phyloP scores from a whole-genome alignment of 495 filamentous ascomycete genomes.

The Tetracladium setigerum region DNA sequence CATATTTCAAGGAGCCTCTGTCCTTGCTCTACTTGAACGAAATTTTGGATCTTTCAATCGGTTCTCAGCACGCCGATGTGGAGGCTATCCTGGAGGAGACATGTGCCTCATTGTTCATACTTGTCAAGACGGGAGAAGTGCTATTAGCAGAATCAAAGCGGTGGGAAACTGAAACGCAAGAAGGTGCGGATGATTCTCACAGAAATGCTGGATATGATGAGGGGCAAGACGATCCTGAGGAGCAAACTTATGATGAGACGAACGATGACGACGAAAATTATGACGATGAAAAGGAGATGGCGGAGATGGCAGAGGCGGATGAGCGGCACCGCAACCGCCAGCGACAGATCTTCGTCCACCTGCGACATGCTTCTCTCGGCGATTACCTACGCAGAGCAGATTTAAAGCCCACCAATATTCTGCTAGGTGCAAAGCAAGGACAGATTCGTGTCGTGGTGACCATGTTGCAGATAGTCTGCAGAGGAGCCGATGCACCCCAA shows the following conservation, averaged over 20 bases:
- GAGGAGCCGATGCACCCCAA: constrained; percentile 7
- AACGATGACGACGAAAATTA: constrained; percentile 6
- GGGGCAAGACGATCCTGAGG: not conserved
- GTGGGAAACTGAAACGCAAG: not conserved
- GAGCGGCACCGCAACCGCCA: constrained; percentile 6
- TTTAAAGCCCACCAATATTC: constrained; percentile 4
- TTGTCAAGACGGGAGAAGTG: constrained; percentile 9
- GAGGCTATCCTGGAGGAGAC: constrained; percentile 7
- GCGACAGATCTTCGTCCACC: constrained; percentile 8
- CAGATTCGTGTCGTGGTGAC: constrained; percentile 6
- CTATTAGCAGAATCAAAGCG: constrained; percentile 5
- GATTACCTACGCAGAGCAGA: constrained; percentile 7
- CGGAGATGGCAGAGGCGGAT: constrained; percentile 5
- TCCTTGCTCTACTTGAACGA: constrained; percentile 8
- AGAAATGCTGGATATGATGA: too few relatives aligned
- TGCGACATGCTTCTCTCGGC: constrained; percentile 9
- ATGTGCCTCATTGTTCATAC: constrained; percentile 8
- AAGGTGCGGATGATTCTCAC: not conserved
- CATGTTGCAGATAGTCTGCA: constrained; percentile 9
- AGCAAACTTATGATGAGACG: constrained; percentile 1
- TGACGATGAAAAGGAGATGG: constrained; percentile 9
- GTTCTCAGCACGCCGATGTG: constrained; percentile 1
- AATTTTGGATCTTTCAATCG: constrained; percentile 4
- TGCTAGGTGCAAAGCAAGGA: constrained; percentile 3
- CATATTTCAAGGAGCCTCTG: constrained; percentile 11